These are phyloP conservation scores for Cruciata laevipes DNA, from an alignment of 257 asterid species.

Conservation along the genomic window DNA sequence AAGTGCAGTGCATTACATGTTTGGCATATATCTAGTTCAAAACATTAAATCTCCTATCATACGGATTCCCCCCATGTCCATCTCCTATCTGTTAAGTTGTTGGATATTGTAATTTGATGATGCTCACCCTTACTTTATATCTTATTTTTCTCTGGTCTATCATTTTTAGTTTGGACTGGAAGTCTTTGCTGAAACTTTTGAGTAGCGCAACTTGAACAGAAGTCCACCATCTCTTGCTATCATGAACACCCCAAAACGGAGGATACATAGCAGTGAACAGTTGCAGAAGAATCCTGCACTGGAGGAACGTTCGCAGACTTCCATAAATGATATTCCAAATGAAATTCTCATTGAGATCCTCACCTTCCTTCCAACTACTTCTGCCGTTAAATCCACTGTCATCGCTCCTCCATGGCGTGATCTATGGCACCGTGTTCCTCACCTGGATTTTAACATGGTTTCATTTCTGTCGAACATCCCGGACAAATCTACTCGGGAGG, in stretches of 20 bases:
- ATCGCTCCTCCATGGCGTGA: not conserved
- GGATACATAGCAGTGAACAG: not conserved
- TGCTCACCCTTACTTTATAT: no score
- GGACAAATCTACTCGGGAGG: not conserved
- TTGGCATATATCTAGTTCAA: no score
- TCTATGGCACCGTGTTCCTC: not conserved
- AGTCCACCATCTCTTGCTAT: not conserved
- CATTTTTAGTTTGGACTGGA: no score
- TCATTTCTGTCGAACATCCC: not conserved
- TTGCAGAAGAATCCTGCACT: not conserved
- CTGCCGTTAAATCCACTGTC: not conserved
- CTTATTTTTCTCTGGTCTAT: no score
- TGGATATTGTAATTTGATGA: no score
- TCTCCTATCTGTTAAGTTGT: no score
- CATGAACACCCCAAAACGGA: not conserved
- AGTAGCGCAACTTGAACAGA: no score
- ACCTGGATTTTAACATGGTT: not conserved
- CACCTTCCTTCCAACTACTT: conserved; percentile 2
- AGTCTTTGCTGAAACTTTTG: not conserved
- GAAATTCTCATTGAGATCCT: not conserved
- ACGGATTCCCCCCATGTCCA: no score
- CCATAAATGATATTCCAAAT: not conserved
- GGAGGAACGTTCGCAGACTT: not conserved
- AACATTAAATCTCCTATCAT: no score
- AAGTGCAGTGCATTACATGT: no score